phyloP scores from a whole-genome alignment of 148 eudicot genomes.

The Chenopodium quinoa region DNA sequence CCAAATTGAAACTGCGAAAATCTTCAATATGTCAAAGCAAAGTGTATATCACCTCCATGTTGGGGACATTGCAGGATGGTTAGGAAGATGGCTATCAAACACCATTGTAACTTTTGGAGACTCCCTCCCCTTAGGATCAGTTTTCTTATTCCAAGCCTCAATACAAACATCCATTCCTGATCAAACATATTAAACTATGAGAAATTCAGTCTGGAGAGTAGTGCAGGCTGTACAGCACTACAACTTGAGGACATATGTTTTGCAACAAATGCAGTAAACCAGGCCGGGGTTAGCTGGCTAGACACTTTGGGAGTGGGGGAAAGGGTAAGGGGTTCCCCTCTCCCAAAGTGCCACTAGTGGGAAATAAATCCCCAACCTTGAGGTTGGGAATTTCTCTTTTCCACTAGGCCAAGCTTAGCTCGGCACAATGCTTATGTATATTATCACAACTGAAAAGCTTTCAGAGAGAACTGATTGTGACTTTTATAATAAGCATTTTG shows the following conservation, averaged over 20 bases:
- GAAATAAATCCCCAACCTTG: too few relatives aligned
- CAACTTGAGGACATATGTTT: background rate
- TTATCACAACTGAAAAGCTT: background rate
- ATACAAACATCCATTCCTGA: slow-evolving; percentile 21
- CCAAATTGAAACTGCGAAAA: background rate
- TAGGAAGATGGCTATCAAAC: slow-evolving; percentile 32
- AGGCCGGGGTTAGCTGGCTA: too few relatives aligned
- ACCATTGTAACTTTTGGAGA: slow-evolving; percentile 1
- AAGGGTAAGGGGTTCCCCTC: too few relatives aligned
- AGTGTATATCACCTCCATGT: slow-evolving; percentile 63
- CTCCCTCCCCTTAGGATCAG: slow-evolving; percentile 19
- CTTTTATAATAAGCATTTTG: slow-evolving; percentile 4
- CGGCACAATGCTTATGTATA: background rate
- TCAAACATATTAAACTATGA: slow-evolving; percentile 17
- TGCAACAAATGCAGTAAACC: background rate
- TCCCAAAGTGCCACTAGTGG: too few relatives aligned
- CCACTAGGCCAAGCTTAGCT: background rate
- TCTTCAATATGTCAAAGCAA: background rate
- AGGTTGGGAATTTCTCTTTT: too few relatives aligned
- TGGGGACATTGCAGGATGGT: slow-evolving; percentile 43
- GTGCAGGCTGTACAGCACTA: background rate
- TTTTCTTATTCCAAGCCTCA: slow-evolving; percentile 9
- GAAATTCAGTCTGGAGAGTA: slow-evolving; percentile 6
- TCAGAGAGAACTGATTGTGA: background rate
- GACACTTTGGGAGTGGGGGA: too few relatives aligned